Conservation (phyloP, 1,284 basidiomycete genomes). For the Austropuccinia psidii region DNA sequence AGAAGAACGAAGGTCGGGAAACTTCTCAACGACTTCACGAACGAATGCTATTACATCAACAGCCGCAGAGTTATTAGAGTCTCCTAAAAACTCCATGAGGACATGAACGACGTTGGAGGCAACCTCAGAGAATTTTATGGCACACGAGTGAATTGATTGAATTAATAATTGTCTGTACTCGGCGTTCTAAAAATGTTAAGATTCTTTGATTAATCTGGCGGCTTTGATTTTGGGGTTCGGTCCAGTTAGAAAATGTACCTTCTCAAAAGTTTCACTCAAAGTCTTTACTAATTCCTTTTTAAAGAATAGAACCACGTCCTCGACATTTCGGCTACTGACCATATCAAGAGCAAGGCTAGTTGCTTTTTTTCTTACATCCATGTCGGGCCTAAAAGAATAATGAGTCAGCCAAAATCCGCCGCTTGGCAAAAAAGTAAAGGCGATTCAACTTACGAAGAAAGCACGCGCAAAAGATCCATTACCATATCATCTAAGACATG, state of each 20-base stretch:
- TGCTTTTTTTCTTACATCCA: slow-evolving; percentile 93
- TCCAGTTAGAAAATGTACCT: neutral
- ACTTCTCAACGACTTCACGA: slow-evolving; percentile 95
- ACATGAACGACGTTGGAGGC: slow-evolving; percentile 93
- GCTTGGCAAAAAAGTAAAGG: neutral
- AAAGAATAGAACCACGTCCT: slow-evolving; percentile 89
- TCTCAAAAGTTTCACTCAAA: slow-evolving; percentile 53
- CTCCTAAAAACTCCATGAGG: slow-evolving; percentile 96
- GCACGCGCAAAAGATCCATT: slow-evolving; percentile 89
- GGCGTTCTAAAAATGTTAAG: slow-evolving; percentile 47
- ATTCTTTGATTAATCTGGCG: neutral
- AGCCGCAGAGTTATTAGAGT: slow-evolving; percentile 80
- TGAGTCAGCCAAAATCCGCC: neutral
- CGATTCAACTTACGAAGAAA: slow-evolving; percentile 51
- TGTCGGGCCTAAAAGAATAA: slow-evolving; percentile 62
- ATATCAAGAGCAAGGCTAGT: slow-evolving; percentile 83
- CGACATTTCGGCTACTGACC: slow-evolving; percentile 92
- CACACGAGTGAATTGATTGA: slow-evolving; percentile 93
- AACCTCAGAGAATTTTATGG: slow-evolving; percentile 96
- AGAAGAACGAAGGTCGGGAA: slow-evolving; percentile 73
- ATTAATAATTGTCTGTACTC: slow-evolving; percentile 96
- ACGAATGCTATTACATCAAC: slow-evolving; percentile 95
- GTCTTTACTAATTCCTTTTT: slow-evolving; percentile 97
- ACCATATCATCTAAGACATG: slow-evolving; percentile 85
- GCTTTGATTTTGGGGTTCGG: neutral